phyloP scores from a whole-genome alignment of 495 filamentous ascomycete genomes.

The Peziza echinospora region DNA sequence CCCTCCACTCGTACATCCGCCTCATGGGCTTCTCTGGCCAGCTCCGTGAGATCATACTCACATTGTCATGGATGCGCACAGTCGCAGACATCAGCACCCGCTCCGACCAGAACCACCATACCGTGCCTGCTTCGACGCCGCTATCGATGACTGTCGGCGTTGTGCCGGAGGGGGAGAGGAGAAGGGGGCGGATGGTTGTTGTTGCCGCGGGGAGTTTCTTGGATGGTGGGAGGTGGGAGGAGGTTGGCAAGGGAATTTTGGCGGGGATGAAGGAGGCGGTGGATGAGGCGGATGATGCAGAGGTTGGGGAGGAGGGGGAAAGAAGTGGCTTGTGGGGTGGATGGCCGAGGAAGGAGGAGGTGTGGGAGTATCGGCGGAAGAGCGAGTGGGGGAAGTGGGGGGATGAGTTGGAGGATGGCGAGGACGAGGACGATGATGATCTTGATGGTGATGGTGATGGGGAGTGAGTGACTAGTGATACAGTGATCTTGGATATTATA shows the following conservation, averaged over 20 bases:
- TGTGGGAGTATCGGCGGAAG: not conserved
- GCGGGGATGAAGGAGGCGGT: not conserved
- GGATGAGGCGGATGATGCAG: conserved; percentile 1
- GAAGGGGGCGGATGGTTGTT: conserved; percentile 7
- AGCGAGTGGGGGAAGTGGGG: not conserved
- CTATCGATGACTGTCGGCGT: not conserved
- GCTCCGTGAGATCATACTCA: not conserved
- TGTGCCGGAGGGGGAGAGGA: not conserved
- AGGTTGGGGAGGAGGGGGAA: conserved; percentile 4
- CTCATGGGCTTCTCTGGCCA: conserved; percentile 7
- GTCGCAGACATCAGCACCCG: not conserved
- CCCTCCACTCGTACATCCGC: conserved; percentile 11
- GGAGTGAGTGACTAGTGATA: too few relatives aligned
- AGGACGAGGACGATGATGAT: too few relatives aligned
- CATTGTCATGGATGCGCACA: not conserved
- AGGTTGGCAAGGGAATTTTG: conserved; percentile 2
- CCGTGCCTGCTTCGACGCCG: conserved; percentile 3
- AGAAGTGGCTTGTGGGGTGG: conserved; percentile 6
- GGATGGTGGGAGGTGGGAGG: conserved; percentile 1
- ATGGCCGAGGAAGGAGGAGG: not conserved
- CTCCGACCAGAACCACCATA: too few relatives aligned
- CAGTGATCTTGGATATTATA: too few relatives aligned
- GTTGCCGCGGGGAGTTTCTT: conserved; percentile 9
- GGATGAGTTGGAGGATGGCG: too few relatives aligned
- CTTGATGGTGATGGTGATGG: too few relatives aligned